Conservation (phyloP, 129 eudicot species). For the Lactuca saligna region DNA sequence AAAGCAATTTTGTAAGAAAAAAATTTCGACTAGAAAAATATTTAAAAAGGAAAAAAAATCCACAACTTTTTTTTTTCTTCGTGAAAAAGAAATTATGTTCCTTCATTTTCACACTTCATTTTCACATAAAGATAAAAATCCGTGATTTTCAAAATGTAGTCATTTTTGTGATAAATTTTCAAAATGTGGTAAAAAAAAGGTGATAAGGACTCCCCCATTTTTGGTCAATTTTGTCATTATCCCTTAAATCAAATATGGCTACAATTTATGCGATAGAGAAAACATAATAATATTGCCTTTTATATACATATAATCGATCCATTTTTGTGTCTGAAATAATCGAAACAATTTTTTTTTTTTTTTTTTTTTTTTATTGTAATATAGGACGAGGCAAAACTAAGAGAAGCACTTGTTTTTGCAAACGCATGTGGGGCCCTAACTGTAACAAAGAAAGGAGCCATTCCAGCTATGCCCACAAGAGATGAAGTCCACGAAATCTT, state of each 20-base stretch:
- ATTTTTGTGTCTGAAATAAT: background rate
- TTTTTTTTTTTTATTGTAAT: slow-evolving; percentile 11
- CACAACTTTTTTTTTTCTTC: no score
- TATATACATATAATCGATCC: background rate
- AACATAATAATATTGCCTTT: background rate
- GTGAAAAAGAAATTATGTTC: background rate
- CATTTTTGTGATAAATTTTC: background rate
- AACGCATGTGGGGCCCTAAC: slow-evolving; percentile 89
- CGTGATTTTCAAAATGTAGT: background rate
- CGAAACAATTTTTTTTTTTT: background rate
- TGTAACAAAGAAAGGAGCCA: slow-evolving; percentile 78
- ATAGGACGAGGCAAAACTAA: slow-evolving; percentile 71
- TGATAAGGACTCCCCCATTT: background rate
- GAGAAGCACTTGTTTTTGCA: slow-evolving; percentile 79
- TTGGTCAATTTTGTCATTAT: background rate
- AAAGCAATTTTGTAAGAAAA: background rate
- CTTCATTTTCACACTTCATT: background rate
- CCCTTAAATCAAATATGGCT: background rate
- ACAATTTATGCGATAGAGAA: background rate
- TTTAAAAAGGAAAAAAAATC: no score
- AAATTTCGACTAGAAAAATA: no score
- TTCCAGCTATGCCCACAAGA: slow-evolving; percentile 83
- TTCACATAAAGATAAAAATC: background rate
- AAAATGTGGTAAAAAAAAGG: background rate
- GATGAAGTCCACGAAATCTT: slow-evolving; percentile 58